phyloP scores from a whole-genome alignment of 805 yeast genomes.

The Naumovozyma baii region DNA sequence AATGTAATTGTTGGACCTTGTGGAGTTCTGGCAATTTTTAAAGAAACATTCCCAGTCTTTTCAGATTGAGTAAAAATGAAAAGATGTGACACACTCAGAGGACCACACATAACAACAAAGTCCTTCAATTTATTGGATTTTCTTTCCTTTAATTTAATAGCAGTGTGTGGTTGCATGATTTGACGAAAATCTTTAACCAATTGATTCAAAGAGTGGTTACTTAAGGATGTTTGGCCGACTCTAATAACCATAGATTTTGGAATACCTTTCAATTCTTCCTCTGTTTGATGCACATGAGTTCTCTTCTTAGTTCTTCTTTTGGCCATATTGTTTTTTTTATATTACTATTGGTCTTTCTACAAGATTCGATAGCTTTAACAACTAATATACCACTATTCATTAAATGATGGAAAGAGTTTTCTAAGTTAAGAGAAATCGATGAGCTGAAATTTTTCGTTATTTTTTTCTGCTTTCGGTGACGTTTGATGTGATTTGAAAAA shows the following conservation, averaged over 20 bases:
- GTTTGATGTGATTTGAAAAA: conserved; percentile 7
- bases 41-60: conserved; percentile 65
- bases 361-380: too few species aligned
- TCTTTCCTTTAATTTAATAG: conserved; percentile 76
- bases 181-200: conserved; percentile 79
- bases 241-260: conserved; percentile 94
- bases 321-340: conserved; percentile 32
- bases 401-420: too few species aligned
- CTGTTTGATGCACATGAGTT: conserved; percentile 64
- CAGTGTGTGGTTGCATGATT: conserved; percentile 95
- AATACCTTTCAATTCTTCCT: conserved; percentile 59
- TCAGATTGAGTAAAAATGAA: conserved; percentile 79
- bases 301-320: conserved; percentile 65
- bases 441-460: conserved; percentile 10
- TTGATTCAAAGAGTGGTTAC: conserved; percentile 73
- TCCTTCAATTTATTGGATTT: conserved; percentile 82
- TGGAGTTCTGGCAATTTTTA: conserved; percentile 80
- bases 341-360: background rate
- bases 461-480: too few species aligned
- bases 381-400: too few species aligned
- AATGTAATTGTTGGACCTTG: conserved; percentile 91
- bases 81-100: conserved; percentile 83
- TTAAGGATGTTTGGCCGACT: conserved; percentile 45
- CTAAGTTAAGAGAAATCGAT: background rate
- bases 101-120: conserved; percentile 97